phyloP scores from a whole-genome alignment of 2,329 filamentous ascomycete species.

The Colletotrichum australisinense region DNA sequence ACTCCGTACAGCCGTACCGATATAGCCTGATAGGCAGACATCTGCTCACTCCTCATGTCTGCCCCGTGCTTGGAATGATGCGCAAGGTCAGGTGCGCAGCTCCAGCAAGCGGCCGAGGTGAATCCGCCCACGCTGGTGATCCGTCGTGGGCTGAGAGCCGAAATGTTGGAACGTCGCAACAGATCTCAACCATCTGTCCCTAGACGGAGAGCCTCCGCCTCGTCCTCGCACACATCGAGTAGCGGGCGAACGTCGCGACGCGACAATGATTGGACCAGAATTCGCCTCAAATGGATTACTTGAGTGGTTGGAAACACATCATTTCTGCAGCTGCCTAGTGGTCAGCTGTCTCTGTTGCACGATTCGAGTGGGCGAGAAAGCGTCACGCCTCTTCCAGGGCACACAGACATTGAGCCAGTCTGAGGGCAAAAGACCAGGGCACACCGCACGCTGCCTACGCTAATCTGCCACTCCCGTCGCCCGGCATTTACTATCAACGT shows the following conservation, averaged over 20 bases:
- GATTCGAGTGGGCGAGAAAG: slow-evolving; percentile 21
- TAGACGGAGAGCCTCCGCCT: not conserved
- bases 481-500: slow-evolving; percentile 1
- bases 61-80: not conserved
- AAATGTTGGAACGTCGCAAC: not conserved
- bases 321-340: slow-evolving; percentile 31
- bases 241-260: slow-evolving; percentile 6
- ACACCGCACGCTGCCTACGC: not conserved
- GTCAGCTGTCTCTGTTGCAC: slow-evolving; percentile 26
- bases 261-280: slow-evolving; percentile 33
- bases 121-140: not conserved
- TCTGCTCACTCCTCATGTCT: not conserved
- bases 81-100: not conserved
- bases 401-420: slow-evolving; percentile 25
- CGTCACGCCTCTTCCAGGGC: slow-evolving; percentile 13
- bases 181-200: not conserved
- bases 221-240: not conserved
- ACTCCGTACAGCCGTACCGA: not conserved
- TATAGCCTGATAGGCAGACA: not conserved
- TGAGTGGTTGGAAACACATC: slow-evolving; percentile 33
- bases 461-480: slow-evolving; percentile 6
- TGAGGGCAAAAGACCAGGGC: slow-evolving; percentile 22
- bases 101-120: not conserved
- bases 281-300: slow-evolving; percentile 23
- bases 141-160: not conserved